A percentile compares a stretch with the other conserved stretches of the same genome.
phyloP scores from a whole-genome alignment of 169 alveolate genomes.

The Gregarina niphandrodes region DNA sequence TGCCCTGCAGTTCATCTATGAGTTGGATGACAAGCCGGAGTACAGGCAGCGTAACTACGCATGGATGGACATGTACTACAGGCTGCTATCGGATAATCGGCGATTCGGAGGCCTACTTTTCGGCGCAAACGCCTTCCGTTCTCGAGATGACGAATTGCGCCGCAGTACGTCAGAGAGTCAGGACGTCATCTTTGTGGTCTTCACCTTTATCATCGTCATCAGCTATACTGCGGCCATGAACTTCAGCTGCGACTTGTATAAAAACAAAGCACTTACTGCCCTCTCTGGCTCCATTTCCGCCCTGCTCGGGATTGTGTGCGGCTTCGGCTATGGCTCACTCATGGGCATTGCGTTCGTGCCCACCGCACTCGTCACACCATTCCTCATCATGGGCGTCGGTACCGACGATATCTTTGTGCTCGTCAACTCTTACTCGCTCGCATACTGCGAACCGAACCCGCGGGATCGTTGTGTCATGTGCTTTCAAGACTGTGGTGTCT shows the following conservation, averaged over 20 bases:
- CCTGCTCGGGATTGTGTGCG: conserved; percentile 29
- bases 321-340: conserved; percentile 29
- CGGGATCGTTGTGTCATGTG: background rate
- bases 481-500: conserved; percentile 1
- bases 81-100: conserved; percentile 28
- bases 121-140: conserved; percentile 25
- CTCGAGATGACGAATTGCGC: conserved; percentile 32
- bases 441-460: conserved; percentile 13
- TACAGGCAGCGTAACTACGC: conserved; percentile 22
- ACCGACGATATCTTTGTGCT: conserved; percentile 34
- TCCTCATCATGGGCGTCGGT: conserved; percentile 36
- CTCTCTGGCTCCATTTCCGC: conserved; percentile 38
- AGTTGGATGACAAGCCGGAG: conserved; percentile 23
- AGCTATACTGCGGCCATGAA: conserved; percentile 26
- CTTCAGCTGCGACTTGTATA: conserved; percentile 32
- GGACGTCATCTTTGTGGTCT: conserved; percentile 30
- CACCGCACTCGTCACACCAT: conserved; percentile 31
- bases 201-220: conserved; percentile 30
- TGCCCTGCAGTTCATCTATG: conserved; percentile 29
- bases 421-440: conserved; percentile 27
- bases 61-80: conserved; percentile 30
- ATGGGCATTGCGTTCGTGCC: conserved; percentile 35
- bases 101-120: conserved; percentile 22
- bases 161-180: conserved; percentile 29
- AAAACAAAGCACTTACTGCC: conserved; percentile 17